Conservation (phyloP, 1,284 basidiomycete species). For the Coniferiporia weirii region DNA sequence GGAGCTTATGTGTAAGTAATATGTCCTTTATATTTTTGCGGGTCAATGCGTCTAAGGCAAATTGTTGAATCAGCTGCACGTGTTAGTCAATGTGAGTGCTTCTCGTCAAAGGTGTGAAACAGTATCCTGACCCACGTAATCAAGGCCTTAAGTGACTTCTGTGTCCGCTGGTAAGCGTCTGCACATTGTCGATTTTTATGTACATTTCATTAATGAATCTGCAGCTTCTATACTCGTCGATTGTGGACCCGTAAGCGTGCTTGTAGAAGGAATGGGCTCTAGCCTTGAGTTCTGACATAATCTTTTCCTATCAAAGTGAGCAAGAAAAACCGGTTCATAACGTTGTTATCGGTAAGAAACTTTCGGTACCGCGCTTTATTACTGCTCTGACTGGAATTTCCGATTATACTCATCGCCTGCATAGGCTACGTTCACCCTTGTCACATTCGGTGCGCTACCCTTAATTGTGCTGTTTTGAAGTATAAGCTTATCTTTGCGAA, state of each 20-base stretch:
- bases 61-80: background rate
- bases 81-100: background rate
- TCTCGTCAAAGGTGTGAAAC: background rate
- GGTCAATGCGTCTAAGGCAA: background rate
- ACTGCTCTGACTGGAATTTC: background rate
- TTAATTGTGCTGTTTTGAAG: background rate
- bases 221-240: conserved; percentile 4
- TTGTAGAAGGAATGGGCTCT: background rate
- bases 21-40: background rate
- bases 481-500: background rate
- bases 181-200: background rate
- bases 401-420: background rate
- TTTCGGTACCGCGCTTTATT: background rate
- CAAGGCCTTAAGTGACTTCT: background rate
- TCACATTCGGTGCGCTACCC: conserved; percentile 3
- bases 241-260: conserved; percentile 3
- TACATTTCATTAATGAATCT: background rate
- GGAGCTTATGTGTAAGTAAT: conserved; percentile 8
- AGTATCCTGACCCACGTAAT: background rate
- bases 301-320: conserved; percentile 1
- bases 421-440: background rate
- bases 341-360: background rate
- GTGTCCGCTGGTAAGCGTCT: background rate
- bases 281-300: background rate
- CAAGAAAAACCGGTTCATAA: conserved; percentile 4